Evolutionary conservation across 768 basidiomycete species (phyloP).

Genomic region (Calocera viscosa): DNA sequence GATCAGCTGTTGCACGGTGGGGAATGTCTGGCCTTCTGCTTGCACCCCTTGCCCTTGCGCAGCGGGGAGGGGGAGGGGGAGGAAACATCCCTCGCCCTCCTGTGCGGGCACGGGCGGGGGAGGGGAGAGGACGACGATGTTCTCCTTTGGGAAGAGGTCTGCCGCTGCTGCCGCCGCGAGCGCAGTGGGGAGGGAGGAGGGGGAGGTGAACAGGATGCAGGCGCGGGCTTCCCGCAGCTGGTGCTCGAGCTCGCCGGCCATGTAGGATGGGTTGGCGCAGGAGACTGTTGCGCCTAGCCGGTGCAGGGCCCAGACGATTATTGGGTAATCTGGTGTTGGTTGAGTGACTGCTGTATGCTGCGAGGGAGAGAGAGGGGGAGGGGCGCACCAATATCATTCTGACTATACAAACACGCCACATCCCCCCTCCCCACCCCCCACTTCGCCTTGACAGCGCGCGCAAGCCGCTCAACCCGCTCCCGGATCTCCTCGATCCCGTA

Average conservation of each 20-base stretch:
- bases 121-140: slow-evolving; percentile 32
- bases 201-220: slow-evolving; percentile 9
- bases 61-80: slow-evolving; percentile 23
- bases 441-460: slow-evolving; percentile 15
- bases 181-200: neutral
- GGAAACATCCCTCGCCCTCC: slow-evolving; percentile 22
- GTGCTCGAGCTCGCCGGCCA: slow-evolving; percentile 43
- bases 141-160: neutral
- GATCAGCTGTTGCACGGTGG: neutral
- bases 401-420: slow-evolving; percentile 49
- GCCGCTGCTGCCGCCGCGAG: neutral
- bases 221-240: slow-evolving; percentile 42
- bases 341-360: neutral
- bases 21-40: slow-evolving; percentile 22
- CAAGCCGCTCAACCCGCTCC: slow-evolving; percentile 16
- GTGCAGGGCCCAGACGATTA: slow-evolving; percentile 41
- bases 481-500: slow-evolving; percentile 14
- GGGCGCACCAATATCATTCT: slow-evolving; percentile 49
- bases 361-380: neutral
- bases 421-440: slow-evolving; percentile 14
- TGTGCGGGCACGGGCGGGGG: slow-evolving; percentile 39
- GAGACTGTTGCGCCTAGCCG: slow-evolving; percentile 20
- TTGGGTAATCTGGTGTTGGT: slow-evolving; percentile 26
- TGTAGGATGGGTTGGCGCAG: slow-evolving; percentile 46
- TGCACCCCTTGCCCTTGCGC: slow-evolving; percentile 26